Percentiles rank a stretch among this genome's conserved stretches.
phyloP scores from a whole-genome alignment of 148 eudicot species.

The Silene uniflora region DNA sequence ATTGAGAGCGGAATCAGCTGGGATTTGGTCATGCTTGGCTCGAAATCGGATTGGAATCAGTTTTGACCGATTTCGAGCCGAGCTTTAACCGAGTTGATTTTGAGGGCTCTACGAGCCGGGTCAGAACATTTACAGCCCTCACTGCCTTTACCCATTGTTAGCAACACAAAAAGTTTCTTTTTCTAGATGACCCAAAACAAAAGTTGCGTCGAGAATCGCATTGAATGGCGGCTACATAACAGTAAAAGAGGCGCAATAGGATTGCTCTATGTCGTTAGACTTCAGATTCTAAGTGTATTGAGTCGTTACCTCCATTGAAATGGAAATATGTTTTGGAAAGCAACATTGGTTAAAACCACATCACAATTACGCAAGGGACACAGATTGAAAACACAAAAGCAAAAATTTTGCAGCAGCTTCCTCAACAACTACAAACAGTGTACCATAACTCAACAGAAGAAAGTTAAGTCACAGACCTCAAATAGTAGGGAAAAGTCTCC shows the following conservation, averaged over 20 bases:
- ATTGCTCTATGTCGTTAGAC: not conserved
- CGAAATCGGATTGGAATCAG: too few species aligned
- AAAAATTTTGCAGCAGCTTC: not conserved
- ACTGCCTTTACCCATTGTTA: not conserved
- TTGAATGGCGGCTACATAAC: too few species aligned
- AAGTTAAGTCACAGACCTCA: slow-evolving; percentile 47
- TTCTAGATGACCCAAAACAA: not conserved
- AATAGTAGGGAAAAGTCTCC: slow-evolving; percentile 76
- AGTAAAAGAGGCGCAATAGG: not conserved
- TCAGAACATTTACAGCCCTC: too few species aligned
- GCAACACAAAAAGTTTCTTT: not conserved
- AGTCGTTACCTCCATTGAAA: too few species aligned
- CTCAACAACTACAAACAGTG: not conserved
- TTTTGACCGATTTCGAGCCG: too few species aligned
- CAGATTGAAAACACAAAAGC: not conserved
- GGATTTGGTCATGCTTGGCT: too few species aligned
- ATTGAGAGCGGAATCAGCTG: too few species aligned
- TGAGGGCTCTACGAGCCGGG: too few species aligned
- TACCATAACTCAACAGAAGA: not conserved
- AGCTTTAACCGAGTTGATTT: too few species aligned
- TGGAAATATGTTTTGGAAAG: not conserved
- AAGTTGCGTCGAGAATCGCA: too few species aligned
- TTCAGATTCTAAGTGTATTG: not conserved
- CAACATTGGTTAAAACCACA: not conserved
- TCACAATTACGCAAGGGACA: not conserved